Conservation (phyloP, 768 basidiomycete species). For the Phylloporus sp. region DNA sequence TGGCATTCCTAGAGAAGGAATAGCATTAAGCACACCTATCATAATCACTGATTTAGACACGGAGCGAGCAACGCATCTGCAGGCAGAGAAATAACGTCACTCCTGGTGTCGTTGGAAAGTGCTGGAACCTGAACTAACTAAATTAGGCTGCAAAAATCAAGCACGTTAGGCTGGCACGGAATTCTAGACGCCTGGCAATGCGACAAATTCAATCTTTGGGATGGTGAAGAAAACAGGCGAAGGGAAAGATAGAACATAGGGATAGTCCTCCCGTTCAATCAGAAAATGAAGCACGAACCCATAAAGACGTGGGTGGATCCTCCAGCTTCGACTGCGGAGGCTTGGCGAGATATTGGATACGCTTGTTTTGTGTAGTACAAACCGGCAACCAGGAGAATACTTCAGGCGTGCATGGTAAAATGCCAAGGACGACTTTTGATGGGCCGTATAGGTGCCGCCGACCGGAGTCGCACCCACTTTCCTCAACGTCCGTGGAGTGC, state of each 20-base stretch:
- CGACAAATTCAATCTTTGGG: conserved; percentile 3
- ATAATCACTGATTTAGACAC: conserved; percentile 10
- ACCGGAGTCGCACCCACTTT: not conserved
- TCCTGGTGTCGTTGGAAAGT: too few species aligned
- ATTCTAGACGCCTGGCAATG: too few species aligned
- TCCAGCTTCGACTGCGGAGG: not conserved
- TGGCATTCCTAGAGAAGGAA: conserved; percentile 17
- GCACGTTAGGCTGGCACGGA: too few species aligned
- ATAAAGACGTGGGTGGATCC: conserved; percentile 20
- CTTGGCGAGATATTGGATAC: conserved; percentile 7
- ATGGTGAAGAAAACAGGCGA: conserved; percentile 10
- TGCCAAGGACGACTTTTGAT: conserved; percentile 4
- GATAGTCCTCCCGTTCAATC: conserved; percentile 17
- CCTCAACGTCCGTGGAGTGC: not conserved
- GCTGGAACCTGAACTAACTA: too few species aligned
- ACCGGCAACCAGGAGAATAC: not conserved
- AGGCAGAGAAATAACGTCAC: too few species aligned
- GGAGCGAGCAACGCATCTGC: conserved; percentile 4
- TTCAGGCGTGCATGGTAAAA: not conserved
- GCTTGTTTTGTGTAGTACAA: conserved; percentile 6
- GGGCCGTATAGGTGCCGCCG: not conserved
- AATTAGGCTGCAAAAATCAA: too few species aligned
- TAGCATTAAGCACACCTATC: conserved; percentile 1
- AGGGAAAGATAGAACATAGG: conserved; percentile 8
- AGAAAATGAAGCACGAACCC: conserved; percentile 15